A percentile compares a stretch with the other conserved stretches of the same genome.
phyloP scores from a whole-genome alignment of 768 basidiomycete genomes.

The Boletus tomentosulus region DNA sequence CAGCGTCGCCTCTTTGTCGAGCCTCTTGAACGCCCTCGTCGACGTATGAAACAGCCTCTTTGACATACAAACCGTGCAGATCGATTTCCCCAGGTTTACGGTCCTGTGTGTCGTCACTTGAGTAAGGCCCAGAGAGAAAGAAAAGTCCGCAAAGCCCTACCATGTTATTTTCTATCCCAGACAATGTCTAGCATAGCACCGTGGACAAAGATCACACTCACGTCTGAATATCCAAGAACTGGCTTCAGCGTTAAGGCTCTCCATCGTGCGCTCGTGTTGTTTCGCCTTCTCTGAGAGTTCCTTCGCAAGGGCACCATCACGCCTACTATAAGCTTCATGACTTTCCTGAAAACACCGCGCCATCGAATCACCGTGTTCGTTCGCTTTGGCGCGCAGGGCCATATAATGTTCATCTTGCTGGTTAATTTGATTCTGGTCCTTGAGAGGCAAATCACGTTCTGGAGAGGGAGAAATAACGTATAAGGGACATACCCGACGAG shows the following conservation, averaged over 20 bases:
- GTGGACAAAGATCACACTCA: conserved; percentile 35
- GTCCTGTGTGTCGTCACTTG: conserved; percentile 38
- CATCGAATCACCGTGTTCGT: conserved; percentile 78
- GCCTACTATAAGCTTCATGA: conserved; percentile 66
- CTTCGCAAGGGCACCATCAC: conserved; percentile 79
- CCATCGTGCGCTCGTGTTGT: conserved; percentile 73
- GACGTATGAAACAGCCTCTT: conserved; percentile 76
- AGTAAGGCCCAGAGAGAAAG: neutral
- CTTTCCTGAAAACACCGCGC: conserved; percentile 63
- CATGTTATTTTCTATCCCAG: conserved; percentile 66
- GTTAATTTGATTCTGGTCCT: conserved; percentile 59
- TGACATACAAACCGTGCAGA: conserved; percentile 89
- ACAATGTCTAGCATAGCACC: neutral
- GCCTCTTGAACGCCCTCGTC: conserved; percentile 71
- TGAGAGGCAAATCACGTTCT: conserved; percentile 16
- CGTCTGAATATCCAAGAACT: conserved; percentile 78
- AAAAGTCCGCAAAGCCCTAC: conserved; percentile 28
- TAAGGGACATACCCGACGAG: too few species aligned
- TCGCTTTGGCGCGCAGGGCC: conserved; percentile 69
- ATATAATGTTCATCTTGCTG: conserved; percentile 68
- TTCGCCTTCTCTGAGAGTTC: conserved; percentile 79
- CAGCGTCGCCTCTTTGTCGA: conserved; percentile 53
- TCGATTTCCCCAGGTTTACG: conserved; percentile 75
- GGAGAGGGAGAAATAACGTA: too few species aligned
- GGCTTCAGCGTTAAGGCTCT: conserved; percentile 73